Conservation (phyloP, 768 basidiomycete species). For the Boletus rex-veris region DNA sequence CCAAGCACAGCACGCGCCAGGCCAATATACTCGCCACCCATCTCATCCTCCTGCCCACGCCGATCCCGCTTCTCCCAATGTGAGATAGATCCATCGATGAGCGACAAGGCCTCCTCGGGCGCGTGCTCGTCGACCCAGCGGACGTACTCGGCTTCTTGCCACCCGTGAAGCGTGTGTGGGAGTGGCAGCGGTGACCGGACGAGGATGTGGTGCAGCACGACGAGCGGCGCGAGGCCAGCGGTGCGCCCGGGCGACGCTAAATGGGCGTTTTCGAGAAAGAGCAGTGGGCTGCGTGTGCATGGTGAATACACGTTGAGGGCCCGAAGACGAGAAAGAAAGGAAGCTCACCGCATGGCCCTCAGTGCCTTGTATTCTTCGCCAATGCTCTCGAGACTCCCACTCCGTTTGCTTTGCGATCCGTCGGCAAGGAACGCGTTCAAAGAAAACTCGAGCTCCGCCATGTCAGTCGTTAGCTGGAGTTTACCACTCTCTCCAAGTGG, state of each 20-base stretch:
- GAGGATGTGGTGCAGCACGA: constrained; percentile 89
- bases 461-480: constrained; percentile 90
- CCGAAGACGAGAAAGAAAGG: background rate
- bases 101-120: constrained; percentile 71
- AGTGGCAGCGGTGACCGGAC: constrained; percentile 84
- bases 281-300: constrained; percentile 57
- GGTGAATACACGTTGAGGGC: background rate
- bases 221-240: constrained; percentile 72
- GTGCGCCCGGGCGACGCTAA: constrained; percentile 68
- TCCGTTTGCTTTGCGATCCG: constrained; percentile 53
- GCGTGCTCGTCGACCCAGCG: constrained; percentile 93
- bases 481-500: constrained; percentile 92
- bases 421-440: constrained; percentile 74
- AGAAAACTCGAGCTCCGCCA: constrained; percentile 95
- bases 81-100: constrained; percentile 77
- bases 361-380: constrained; percentile 87
- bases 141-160: constrained; percentile 96
- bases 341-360: constrained; percentile 76
- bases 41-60: constrained; percentile 44
- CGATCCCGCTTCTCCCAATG: constrained; percentile 77
- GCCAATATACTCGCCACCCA: constrained; percentile 57
- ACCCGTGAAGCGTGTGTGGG: constrained; percentile 86
- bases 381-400: constrained; percentile 65
- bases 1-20: constrained; percentile 61
- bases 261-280: constrained; percentile 80